Evolutionary conservation across 352 stramenopile species (phyloP).

Genomic region (Phytophthora hybrid): DNA sequence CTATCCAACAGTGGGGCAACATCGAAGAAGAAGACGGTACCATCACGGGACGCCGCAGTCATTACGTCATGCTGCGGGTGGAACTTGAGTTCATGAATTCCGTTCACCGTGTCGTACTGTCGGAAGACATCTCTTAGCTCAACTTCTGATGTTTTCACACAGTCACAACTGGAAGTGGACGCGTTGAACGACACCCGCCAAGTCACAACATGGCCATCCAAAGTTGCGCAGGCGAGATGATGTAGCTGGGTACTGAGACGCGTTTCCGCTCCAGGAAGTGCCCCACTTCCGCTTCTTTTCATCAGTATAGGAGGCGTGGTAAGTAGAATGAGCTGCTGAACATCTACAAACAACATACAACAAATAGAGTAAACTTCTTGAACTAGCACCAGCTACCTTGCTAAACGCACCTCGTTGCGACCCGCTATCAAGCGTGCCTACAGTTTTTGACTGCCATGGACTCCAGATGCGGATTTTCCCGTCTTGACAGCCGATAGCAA

Average conservation of each 20-base stretch:
- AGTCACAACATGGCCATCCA: constrained; percentile 67
- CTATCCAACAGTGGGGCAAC: constrained; percentile 56
- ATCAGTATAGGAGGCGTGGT: constrained; percentile 50
- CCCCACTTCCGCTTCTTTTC: constrained; percentile 44
- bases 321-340: constrained; percentile 74
- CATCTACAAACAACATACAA: constrained; percentile 40
- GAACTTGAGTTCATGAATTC: constrained; percentile 70
- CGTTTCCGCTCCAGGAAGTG: constrained; percentile 32
- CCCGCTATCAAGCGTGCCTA: constrained; percentile 71
- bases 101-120: constrained; percentile 63
- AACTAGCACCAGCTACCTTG: not conserved
- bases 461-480: constrained; percentile 80
- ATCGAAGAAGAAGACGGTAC: constrained; percentile 79
- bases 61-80: constrained; percentile 68
- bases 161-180: constrained; percentile 47
- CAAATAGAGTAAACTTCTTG: not conserved
- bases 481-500: constrained; percentile 82
- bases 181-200: constrained; percentile 55
- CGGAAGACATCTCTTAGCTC: constrained; percentile 71
- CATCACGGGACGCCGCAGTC: constrained; percentile 64
- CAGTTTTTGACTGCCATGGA: constrained; percentile 61
- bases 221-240: constrained; percentile 62
- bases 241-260: constrained; percentile 44
- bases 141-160: constrained; percentile 61
- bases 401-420: constrained; percentile 48